These are phyloP conservation scores for Salix viminalis DNA, from an alignment of 345 rosid species.

Conservation along the genomic window DNA sequence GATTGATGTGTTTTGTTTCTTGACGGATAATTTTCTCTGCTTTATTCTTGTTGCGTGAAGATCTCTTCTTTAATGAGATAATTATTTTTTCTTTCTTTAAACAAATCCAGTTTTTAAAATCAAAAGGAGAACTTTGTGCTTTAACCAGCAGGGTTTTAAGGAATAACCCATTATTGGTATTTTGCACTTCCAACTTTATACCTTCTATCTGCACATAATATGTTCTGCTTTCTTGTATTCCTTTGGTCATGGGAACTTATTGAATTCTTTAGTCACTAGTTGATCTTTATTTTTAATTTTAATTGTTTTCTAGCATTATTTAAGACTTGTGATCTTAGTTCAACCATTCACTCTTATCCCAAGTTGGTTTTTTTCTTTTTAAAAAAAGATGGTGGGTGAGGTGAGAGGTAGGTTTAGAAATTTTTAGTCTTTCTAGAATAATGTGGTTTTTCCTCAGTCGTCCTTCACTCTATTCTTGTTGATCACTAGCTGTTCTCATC, in stretches of 20 bases:
- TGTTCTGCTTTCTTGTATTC: neutral
- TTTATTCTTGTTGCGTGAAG: conserved; percentile 3
- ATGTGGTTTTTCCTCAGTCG: neutral
- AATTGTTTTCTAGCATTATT: neutral
- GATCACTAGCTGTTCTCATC: conserved; percentile 7
- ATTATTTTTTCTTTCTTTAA: neutral
- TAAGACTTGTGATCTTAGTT: neutral
- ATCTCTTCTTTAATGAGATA: neutral
- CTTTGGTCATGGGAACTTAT: neutral
- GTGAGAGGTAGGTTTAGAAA: conserved; percentile 26
- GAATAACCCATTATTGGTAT: neutral
- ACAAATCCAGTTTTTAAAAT: neutral
- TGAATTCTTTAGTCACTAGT: neutral
- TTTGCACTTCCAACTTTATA: neutral
- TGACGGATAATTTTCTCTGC: neutral
- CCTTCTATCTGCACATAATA: neutral
- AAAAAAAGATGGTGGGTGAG: conserved; percentile 14
- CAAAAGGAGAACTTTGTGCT: neutral
- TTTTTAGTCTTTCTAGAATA: conserved; percentile 21
- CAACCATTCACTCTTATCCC: neutral
- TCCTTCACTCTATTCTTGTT: conserved; percentile 11
- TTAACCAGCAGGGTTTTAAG: neutral
- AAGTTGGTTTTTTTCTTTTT: neutral
- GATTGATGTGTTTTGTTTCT: neutral
- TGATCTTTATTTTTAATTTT: neutral